Percentiles rank a stretch among this genome's conserved stretches.
Conservation (phyloP, 441 rosid species). For the Adansonia rubrostipa region DNA sequence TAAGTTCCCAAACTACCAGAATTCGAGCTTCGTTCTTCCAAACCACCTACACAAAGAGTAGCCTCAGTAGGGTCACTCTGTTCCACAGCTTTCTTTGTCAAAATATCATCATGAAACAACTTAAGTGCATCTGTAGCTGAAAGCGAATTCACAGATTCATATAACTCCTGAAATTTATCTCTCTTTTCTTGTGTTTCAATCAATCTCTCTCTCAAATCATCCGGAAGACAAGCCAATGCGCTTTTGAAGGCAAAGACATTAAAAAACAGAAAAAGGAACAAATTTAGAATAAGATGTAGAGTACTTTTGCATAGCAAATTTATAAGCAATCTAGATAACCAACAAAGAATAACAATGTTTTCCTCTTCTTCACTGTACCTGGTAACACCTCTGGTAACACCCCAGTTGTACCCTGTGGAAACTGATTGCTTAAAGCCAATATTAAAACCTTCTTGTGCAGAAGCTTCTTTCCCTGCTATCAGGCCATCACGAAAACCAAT, state of each 20-base stretch:
- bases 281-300: neutral
- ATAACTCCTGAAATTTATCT: constrained; percentile 45
- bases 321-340: neutral
- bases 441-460: constrained; percentile 84
- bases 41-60: constrained; percentile 24
- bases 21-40: constrained; percentile 27
- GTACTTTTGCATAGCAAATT: neutral
- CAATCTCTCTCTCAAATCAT: constrained; percentile 53
- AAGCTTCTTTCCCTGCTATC: constrained; percentile 66
- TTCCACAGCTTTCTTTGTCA: constrained; percentile 37
- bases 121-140: constrained; percentile 64
- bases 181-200: constrained; percentile 52
- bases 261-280: neutral
- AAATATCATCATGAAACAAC: constrained; percentile 46
- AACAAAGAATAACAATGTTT: neutral
- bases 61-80: constrained; percentile 35
- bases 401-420: constrained; percentile 65
- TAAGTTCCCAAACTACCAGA: constrained; percentile 41
- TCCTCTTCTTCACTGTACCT: constrained; percentile 47
- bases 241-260: constrained; percentile 38
- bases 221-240: constrained; percentile 64
- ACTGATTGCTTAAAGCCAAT: constrained; percentile 72
- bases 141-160: constrained; percentile 49
- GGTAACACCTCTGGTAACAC: constrained; percentile 72
- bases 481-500: constrained; percentile 88